phyloP scores from a whole-genome alignment of 2,329 filamentous ascomycete genomes.

The Aspergillus clavatus region DNA sequence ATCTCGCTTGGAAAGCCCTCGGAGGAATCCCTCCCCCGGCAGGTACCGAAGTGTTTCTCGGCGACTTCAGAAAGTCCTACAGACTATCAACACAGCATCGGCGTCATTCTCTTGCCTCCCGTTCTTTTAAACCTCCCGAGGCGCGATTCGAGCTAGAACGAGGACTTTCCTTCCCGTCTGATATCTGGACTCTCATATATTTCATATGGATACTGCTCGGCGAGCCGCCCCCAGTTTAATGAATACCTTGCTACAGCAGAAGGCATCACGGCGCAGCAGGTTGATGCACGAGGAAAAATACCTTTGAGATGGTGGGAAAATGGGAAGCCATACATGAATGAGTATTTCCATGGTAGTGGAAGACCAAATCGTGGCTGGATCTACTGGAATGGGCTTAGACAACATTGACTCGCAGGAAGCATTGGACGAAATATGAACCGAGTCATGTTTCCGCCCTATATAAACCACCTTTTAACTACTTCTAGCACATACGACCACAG shows the following conservation, averaged over 20 bases:
- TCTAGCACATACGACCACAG: too few species aligned
- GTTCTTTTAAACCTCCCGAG: slow-evolving; percentile 29
- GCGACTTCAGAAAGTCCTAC: slow-evolving; percentile 7
- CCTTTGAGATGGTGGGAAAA: slow-evolving; percentile 17
- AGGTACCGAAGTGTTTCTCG: not conserved
- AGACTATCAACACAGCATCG: not conserved
- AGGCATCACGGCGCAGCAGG: slow-evolving; percentile 21
- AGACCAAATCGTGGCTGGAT: slow-evolving; percentile 2
- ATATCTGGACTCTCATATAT: slow-evolving; percentile 34
- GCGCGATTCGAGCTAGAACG: slow-evolving; percentile 28
- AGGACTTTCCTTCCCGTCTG: slow-evolving; percentile 20
- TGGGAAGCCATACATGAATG: slow-evolving; percentile 11
- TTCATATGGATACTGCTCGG: slow-evolving; percentile 24
- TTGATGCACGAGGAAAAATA: slow-evolving; percentile 24
- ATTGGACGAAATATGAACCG: too few species aligned
- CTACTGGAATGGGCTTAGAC: too few species aligned
- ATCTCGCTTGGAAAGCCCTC: not conserved
- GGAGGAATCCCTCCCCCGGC: not conserved
- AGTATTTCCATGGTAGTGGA: slow-evolving; percentile 7
- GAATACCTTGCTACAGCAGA: slow-evolving; percentile 22
- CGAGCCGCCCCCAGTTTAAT: slow-evolving; percentile 21
- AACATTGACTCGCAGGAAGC: too few species aligned
- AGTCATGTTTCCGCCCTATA: too few species aligned
- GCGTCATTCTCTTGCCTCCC: slow-evolving; percentile 21
- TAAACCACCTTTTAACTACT: too few species aligned